Base-by-base conservation (phyloP, 305 asterid species). In the Salvia sclarea region DNA sequence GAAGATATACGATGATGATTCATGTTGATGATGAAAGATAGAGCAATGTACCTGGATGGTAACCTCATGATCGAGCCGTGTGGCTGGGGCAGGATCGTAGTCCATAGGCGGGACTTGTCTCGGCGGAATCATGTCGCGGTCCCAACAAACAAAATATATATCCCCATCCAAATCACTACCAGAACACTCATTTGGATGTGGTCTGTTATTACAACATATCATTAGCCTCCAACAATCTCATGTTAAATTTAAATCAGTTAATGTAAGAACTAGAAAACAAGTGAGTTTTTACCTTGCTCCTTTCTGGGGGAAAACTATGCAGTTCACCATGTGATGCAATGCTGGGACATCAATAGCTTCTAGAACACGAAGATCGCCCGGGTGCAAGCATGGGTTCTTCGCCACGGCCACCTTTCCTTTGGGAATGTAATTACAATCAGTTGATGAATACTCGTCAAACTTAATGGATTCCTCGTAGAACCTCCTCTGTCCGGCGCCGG, bases 161-260 rank as follows among this genome's bases (percentile, higher is more conserved):
- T 92, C 96, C 33, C 97, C 97, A 76, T 90, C 97, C 82, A 90
- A 78, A 75, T 92, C 97, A 47, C 95, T 89, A 59, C 97, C 97
- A 22, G 96, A 91, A 64, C 97, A 91, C 84, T 91, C 97, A 76
- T 89, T 87, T 25, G 97, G 96, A 78, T 88, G 97, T 13, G 97
- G 97, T 63, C 96, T 85, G 82, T 68, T 17, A 59, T 58, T 30
- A 50, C 63, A 66, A 56, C 41, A 61, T 0, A 17, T 20, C 9
- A 61, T 53, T 52, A 56, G 35, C 30, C 10, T 24, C 3, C 21
- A 48, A 8, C 12, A 3, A 17, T 18, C 55, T 18, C 0, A 48
- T 17, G 55, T 8, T 16, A 47, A n/a, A n/a, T n/a, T n/a, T n/a
- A n/a, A n/a, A 47, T 7, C 53, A 17, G 24, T 17, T 1, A 17